Conservation (phyloP, 1,139 yeast genomes). For the Saccharomyces hybrid region DNA sequence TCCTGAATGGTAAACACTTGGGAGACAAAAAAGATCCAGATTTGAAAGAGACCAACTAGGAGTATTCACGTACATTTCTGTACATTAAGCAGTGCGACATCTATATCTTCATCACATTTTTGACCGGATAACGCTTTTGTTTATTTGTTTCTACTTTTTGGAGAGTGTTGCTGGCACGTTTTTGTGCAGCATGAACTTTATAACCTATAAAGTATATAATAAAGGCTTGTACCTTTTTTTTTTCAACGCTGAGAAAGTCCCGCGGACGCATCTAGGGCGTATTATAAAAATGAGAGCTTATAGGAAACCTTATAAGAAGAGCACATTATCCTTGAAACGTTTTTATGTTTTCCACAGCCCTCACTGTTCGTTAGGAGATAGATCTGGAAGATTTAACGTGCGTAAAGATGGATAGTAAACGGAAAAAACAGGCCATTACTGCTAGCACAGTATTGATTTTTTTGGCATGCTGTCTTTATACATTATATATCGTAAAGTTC, state of each 20-base stretch:
- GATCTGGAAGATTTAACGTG: too few relatives aligned
- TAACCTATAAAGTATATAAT: not conserved
- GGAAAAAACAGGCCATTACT: not conserved
- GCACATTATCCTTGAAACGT: not conserved
- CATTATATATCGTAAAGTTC: not conserved
- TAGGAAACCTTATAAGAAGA: not conserved
- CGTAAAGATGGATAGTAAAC: not conserved
- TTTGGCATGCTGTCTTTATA: not conserved
- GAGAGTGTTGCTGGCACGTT: not conserved
- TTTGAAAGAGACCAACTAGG: not conserved
- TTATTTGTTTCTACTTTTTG: too few relatives aligned
- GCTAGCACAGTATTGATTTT: not conserved
- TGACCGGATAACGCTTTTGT: not conserved
- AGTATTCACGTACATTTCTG: not conserved
- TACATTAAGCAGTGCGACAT: too few relatives aligned
- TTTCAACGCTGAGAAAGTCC: not conserved
- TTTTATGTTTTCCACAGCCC: not conserved
- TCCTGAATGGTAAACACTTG: slow-evolving; percentile 39
- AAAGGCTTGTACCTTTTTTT: not conserved
- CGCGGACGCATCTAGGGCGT: not conserved
- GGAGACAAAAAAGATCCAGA: slow-evolving; percentile 36
- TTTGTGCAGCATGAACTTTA: not conserved
- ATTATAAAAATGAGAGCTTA: not conserved
- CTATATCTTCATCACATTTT: too few relatives aligned
- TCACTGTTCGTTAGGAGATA: not conserved